Conservation (phyloP, 108 stramenopile species). For the Fragilaria crotonensis region DNA sequence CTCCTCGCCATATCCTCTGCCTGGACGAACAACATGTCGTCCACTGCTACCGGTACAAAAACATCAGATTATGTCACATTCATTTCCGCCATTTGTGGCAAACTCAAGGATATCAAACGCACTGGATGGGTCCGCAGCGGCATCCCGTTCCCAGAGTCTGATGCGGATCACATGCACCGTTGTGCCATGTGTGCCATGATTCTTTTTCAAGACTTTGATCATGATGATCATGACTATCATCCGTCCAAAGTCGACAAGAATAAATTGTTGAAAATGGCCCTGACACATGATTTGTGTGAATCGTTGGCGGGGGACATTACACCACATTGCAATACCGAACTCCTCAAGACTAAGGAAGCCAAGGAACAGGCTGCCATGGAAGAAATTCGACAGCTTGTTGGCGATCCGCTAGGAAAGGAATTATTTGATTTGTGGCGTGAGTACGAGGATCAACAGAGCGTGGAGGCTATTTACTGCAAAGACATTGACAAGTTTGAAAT, state of each 20-base stretch:
- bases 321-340: slow-evolving; percentile 53
- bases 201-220: not conserved
- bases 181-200: slow-evolving; percentile 26
- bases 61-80: slow-evolving; percentile 14
- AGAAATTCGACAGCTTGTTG: slow-evolving; percentile 27
- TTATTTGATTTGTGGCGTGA: slow-evolving; percentile 67
- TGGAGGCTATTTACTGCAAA: slow-evolving; percentile 54
- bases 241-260: slow-evolving; percentile 26
- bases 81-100: slow-evolving; percentile 16
- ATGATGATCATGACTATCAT: not conserved
- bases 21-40: no score
- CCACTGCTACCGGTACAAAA: no score
- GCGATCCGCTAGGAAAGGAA: slow-evolving; percentile 32
- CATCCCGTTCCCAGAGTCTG: slow-evolving; percentile 18
- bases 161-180: slow-evolving; percentile 22
- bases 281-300: slow-evolving; percentile 81
- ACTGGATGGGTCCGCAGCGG: slow-evolving; percentile 20
- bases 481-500: slow-evolving; percentile 86
- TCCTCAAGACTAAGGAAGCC: slow-evolving; percentile 47
- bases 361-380: slow-evolving; percentile 62
- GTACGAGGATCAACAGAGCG: slow-evolving; percentile 56
- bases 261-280: slow-evolving; percentile 56
- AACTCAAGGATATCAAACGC: slow-evolving; percentile 22
- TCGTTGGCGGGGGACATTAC: slow-evolving; percentile 78
- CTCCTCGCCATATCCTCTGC: no score